phyloP scores from a whole-genome alignment of 768 basidiomycete genomes.

The Royoungia palumana region DNA sequence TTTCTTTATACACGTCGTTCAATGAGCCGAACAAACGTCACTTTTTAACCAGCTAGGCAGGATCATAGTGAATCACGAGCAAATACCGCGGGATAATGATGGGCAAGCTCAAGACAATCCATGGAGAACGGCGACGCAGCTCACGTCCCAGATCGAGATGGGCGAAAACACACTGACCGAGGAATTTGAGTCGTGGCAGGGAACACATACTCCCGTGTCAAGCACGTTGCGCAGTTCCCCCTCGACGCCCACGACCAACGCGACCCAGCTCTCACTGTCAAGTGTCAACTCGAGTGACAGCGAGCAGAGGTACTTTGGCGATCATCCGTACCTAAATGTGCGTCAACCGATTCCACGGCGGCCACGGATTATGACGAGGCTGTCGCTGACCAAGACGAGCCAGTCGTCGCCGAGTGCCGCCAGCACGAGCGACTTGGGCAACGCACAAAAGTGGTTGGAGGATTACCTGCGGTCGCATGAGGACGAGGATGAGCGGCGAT shows the following conservation, averaged over 20 bases:
- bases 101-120: neutral
- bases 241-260: neutral
- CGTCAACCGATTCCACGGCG: no score
- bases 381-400: no score
- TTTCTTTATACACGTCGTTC: neutral
- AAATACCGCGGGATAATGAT: neutral
- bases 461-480: no score
- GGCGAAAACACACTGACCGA: neutral
- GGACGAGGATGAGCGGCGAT: no score
- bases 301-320: no score
- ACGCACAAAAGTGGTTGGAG: no score
- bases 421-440: no score
- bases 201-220: no score
- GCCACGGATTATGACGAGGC: no score
- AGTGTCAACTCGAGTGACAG: neutral
- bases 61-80: conserved; percentile 12
- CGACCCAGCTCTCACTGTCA: conserved; percentile 1
- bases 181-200: neutral
- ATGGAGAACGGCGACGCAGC: conserved; percentile 5
- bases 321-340: no score
- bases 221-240: neutral
- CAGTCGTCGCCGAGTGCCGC: no score
- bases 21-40: no score
- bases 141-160: conserved; percentile 21
- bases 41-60: conserved; percentile 10